Conservation (phyloP, 2,329 filamentous ascomycete genomes). For the Botrytis fabae region DNA sequence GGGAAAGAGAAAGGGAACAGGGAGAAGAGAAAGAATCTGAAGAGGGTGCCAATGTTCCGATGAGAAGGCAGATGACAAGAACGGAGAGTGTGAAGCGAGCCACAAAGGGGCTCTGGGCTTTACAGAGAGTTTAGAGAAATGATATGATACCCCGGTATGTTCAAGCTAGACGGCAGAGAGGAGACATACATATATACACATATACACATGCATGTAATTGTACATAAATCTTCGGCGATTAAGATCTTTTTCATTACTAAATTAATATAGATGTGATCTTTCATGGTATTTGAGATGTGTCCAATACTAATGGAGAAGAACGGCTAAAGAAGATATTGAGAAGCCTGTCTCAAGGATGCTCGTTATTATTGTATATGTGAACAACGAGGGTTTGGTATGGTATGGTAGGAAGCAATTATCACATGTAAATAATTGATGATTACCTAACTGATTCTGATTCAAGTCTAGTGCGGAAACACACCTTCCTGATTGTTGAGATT, state of each 20-base stretch:
- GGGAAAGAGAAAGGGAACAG: conserved; percentile 7
- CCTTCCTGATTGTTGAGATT: conserved; percentile 13
- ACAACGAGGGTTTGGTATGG: background rate
- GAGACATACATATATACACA: background rate
- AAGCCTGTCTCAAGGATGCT: background rate
- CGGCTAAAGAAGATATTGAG: background rate
- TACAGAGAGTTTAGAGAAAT: conserved; percentile 17
- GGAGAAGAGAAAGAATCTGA: background rate
- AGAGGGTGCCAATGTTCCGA: background rate
- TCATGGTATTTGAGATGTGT: background rate
- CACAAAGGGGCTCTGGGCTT: conserved; percentile 20
- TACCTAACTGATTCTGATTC: conserved; percentile 1
- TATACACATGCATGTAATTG: background rate
- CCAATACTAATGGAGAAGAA: background rate
- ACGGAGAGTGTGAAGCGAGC: conserved; percentile 23
- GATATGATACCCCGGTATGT: background rate
- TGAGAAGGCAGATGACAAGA: conserved; percentile 11
- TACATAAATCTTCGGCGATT: background rate
- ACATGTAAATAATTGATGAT: conserved; percentile 10
- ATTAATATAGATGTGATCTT: background rate
- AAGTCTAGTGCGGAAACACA: background rate
- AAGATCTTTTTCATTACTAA: background rate
- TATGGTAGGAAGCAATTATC: background rate
- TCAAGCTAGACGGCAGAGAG: background rate
- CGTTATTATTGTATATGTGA: background rate